A percentile compares a stretch with the other conserved stretches of the same genome.
These are phyloP conservation scores for Draba incana DNA, from an alignment of 345 rosid genomes.

Conservation along the genomic window DNA sequence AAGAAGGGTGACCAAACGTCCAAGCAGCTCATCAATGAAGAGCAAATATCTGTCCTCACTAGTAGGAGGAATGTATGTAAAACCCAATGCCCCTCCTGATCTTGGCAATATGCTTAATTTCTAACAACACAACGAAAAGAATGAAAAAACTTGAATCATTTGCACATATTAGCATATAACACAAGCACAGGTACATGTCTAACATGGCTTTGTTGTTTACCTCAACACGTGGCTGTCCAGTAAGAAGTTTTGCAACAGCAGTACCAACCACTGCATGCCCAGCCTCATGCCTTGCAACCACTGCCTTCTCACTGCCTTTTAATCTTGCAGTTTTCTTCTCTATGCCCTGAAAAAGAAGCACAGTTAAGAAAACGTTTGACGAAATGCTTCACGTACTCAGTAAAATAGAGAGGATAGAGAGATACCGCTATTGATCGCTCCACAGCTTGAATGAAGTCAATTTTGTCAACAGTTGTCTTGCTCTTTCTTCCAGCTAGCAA, in stretches of 20 bases:
- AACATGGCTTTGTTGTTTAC: slow-evolving; percentile 42
- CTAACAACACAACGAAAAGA: slow-evolving; percentile 46
- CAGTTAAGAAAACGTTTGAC: slow-evolving; percentile 13
- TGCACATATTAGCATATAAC: slow-evolving; percentile 12
- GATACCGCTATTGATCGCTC: slow-evolving; percentile 92
- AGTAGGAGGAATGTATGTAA: slow-evolving; percentile 82
- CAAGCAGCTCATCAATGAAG: slow-evolving; percentile 89
- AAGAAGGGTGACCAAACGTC: slow-evolving; percentile 93
- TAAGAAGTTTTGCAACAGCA: slow-evolving; percentile 86
- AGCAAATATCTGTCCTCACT: slow-evolving; percentile 90
- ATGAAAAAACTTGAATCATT: slow-evolving; percentile 16
- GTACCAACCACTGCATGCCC: slow-evolving; percentile 99
- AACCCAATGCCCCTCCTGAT: slow-evolving; percentile 95
- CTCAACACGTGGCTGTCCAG: slow-evolving; percentile 93
- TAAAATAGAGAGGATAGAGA: slow-evolving; percentile 29
- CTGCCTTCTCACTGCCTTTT: slow-evolving; percentile 87
- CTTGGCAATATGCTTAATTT: slow-evolving; percentile 97
- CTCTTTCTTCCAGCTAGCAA: slow-evolving; percentile 88
- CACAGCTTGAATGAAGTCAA: slow-evolving; percentile 93
- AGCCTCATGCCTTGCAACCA: slow-evolving; percentile 96
- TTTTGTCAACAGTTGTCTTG: slow-evolving; percentile 73
- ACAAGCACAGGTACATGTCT: not conserved
- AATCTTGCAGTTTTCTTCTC: slow-evolving; percentile 94
- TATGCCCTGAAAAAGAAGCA: slow-evolving; percentile 63
- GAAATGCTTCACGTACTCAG: not conserved